Conservation (phyloP, 352 stramenopile species). For the Globisporangium megalacanthum region DNA sequence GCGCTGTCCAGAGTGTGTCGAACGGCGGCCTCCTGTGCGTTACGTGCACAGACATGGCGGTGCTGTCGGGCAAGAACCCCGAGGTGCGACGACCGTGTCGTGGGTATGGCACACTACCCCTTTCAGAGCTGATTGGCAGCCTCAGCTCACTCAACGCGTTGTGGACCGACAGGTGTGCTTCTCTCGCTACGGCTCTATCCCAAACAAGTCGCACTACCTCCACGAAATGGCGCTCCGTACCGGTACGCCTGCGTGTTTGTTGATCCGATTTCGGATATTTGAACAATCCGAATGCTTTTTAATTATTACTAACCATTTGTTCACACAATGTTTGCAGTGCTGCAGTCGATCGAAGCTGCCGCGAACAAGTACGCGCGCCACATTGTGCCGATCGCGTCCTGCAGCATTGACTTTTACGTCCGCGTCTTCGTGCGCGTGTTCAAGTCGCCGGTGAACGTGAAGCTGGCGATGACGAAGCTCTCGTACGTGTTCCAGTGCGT, state of each 20-base stretch:
- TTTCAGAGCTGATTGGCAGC: no score
- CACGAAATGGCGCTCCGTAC: conserved; percentile 87
- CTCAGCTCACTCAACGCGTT: not conserved
- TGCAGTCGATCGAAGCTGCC: conserved; percentile 93
- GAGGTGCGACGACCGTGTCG: conserved; percentile 31
- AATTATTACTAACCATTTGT: no score
- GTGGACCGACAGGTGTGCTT: conserved; percentile 50
- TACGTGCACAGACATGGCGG: conserved; percentile 99
- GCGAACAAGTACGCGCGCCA: conserved; percentile 96
- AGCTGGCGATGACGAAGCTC: conserved; percentile 90
- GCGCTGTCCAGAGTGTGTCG: conserved; percentile 92
- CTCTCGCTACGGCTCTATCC: conserved; percentile 76
- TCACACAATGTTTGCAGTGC: conserved; percentile 54
- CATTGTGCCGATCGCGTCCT: conserved; percentile 96
- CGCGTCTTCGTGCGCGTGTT: conserved; percentile 99
- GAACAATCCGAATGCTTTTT: no score
- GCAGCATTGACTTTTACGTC: conserved; percentile 99
- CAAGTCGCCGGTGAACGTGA: conserved; percentile 93
- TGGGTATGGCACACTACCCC: no score
- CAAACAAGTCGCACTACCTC: conserved; percentile 86
- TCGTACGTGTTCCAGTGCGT: conserved; percentile 91
- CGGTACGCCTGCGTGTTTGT: conserved; percentile 22
- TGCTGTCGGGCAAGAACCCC: conserved; percentile 85
- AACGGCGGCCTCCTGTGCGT: conserved; percentile 97
- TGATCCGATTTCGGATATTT: no score